Base-by-base conservation (phyloP, 2,329 filamentous ascomycete genomes). In the Elsinoe arachidis region DNA sequence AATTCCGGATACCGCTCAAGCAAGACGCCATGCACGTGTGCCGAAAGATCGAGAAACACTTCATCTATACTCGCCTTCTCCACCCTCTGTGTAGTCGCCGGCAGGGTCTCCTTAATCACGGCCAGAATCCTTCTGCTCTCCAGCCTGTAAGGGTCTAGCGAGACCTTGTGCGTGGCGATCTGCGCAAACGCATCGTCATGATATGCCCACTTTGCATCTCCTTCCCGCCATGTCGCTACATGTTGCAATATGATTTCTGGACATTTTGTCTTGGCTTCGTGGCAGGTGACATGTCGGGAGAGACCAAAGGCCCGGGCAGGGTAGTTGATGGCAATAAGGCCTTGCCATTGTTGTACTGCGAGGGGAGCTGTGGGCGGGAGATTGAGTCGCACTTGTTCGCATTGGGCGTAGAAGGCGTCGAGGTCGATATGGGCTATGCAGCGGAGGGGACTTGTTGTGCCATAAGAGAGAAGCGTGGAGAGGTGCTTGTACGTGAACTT, bases 11-110 rank as follows among this genome's bases (percentile, higher is more conserved):
- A 96, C 54, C 88, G 77, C 63, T 88, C 78, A 39, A 96, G 72
- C 51, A 99, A 74, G 26, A 87, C 77, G 1, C 79, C 78, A 70
- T 95, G 88, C 2, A 96, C 80, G 60, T 96, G 87, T 0, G 87
- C 85, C 9, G 90, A 95, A 52, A 99, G 73, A 71, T 99, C 93
- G 60, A 97, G 75, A 67, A 96, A 99, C 7, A 96, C 90, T 72
- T 99, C 93, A 69, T 99, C 93, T 57, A 97, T 88, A 66, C 90
- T 86, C 15, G 92, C 93, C 69, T 97, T 99, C 75, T 99, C 92
- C 44, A 96, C 83, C 65, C 79, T 83, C 68, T 90, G 87, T 60
- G 84, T 69, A 0, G 78, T 69, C 15, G 75, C 69, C 1, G 87
- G 86, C 44, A 96, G 73, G 34, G 76, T 76, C 3, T 87, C 86